Base-by-base conservation (phyloP, 2,329 filamentous ascomycete genomes). In the Sphaerulina vaccinii region DNA sequence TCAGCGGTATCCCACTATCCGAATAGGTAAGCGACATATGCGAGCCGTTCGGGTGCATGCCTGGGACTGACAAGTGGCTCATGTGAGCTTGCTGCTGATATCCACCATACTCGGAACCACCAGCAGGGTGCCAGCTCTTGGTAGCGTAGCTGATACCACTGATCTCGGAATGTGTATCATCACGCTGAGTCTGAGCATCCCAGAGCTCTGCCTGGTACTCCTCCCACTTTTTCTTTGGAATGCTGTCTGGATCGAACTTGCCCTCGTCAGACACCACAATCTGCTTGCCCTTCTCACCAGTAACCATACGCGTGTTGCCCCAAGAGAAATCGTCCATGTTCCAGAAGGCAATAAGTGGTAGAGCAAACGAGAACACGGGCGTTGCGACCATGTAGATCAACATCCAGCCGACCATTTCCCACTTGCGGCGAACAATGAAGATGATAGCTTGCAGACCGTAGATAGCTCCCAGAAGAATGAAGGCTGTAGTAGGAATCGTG, bases 381-480 rank as follows among this genome's bases (percentile, higher is more conserved):
- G 95, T 87, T 49, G 93, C 92, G 23, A 93, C 58, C 54, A 99
- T 82, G 72, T 99, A 99, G 57, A 99, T 84, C 62, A 99, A 79
- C 90, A 99, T 96, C 93, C 93, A 99, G 29, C 92, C 93, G 62
- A 99, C 87, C 92, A 97, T 97, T 71, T 99, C 92, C 93, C 93
- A 99, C 76, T 96, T 96, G 65, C 92, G 87, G 52, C 90, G 87
- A 51, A 96, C 68, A 65, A 97, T 96, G 77, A 99, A 99, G 70
- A 99, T 96, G 67, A 97, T 85, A 37, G 88, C 92, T 67, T 56
- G 93, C 11, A 99, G 76, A 83, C 93, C 93, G 70, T 97, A 99
- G 64, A 99, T 93, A n/a, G 88, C 92, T 65, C 83, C 93, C 8
- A 99, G 81, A 42, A 99, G 78, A 67, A 99, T 82, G 69, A 99